Evolutionary conservation across 345 rosid species (phyloP).

Genomic region (Syzygium jambos): DNA sequence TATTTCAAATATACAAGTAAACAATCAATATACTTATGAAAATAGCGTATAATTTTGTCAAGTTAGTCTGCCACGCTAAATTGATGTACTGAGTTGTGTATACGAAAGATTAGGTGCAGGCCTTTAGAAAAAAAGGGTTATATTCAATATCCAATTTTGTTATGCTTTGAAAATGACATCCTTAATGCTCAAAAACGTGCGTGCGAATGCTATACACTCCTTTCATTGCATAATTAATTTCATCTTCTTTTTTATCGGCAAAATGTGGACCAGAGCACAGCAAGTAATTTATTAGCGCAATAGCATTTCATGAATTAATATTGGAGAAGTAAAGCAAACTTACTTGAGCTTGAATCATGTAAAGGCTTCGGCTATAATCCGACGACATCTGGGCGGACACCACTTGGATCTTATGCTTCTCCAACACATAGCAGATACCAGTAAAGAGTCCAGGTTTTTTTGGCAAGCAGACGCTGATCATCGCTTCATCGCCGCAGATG

Average conservation of each 20-base stretch:
- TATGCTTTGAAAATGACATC: neutral
- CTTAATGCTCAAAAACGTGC: neutral
- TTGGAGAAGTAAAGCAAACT: neutral
- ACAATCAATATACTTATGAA: neutral
- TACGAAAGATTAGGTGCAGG: neutral
- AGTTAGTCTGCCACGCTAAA: neutral
- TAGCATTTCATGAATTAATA: neutral
- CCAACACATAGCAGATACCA: slow-evolving; percentile 26
- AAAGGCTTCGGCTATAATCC: slow-evolving; percentile 16
- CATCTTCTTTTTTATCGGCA: neutral
- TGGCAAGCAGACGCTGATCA: slow-evolving; percentile 32
- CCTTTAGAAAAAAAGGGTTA: neutral
- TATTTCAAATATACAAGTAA: neutral
- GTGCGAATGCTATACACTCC: neutral
- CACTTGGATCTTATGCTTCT: slow-evolving; percentile 42
- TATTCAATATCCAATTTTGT: neutral
- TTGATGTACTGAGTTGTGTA: neutral
- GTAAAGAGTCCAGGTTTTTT: slow-evolving; percentile 30
- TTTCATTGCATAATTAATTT: neutral
- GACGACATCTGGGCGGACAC: slow-evolving; percentile 43
- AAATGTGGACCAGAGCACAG: neutral
- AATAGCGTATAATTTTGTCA: neutral
- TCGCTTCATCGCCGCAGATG: slow-evolving; percentile 39
- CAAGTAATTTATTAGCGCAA: neutral
- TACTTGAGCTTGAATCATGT: slow-evolving; percentile 32